A percentile compares a stretch with the other conserved stretches of the same genome.
Evolutionary conservation across 2,329 filamentous ascomycete genomes (phyloP).

Genomic region (Endothia cerciana): DNA sequence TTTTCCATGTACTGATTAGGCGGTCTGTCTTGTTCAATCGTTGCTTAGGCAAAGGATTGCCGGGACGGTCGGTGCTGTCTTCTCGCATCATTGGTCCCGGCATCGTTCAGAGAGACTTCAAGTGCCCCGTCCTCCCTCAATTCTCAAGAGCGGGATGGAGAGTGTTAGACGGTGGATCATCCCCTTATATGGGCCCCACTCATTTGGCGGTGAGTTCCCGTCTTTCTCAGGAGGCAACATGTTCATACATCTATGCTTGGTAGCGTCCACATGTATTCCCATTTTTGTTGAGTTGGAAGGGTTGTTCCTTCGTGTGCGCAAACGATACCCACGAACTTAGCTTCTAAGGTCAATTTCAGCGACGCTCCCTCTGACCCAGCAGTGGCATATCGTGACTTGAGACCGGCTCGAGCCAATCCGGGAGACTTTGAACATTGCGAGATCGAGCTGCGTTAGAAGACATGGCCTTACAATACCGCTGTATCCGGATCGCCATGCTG

Average conservation of each 20-base stretch:
- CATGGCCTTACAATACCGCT: background rate
- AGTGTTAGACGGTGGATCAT: conserved; percentile 18
- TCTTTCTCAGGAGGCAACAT: background rate
- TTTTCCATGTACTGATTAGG: background rate
- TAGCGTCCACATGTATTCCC: background rate
- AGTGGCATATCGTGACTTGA: background rate
- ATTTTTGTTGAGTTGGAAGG: background rate
- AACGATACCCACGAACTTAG: background rate
- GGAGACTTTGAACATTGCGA: background rate
- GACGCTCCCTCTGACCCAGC: background rate
- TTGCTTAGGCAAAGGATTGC: background rate
- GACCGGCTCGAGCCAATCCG: background rate
- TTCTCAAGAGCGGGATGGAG: background rate
- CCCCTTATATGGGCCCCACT: conserved; percentile 20
- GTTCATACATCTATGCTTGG: background rate
- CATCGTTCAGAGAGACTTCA: background rate
- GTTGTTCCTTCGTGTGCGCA: background rate
- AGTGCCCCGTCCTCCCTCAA: background rate
- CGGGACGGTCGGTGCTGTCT: background rate
- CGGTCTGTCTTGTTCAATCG: background rate
- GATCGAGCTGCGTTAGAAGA: too few species aligned
- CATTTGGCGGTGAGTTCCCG: conserved; percentile 24
- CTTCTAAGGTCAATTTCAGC: background rate
- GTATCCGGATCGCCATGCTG: conserved; percentile 23
- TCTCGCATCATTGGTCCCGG: background rate